These are phyloP conservation scores for Datura wrightii DNA, from an alignment of 257 asterid genomes.

Conservation along the genomic window DNA sequence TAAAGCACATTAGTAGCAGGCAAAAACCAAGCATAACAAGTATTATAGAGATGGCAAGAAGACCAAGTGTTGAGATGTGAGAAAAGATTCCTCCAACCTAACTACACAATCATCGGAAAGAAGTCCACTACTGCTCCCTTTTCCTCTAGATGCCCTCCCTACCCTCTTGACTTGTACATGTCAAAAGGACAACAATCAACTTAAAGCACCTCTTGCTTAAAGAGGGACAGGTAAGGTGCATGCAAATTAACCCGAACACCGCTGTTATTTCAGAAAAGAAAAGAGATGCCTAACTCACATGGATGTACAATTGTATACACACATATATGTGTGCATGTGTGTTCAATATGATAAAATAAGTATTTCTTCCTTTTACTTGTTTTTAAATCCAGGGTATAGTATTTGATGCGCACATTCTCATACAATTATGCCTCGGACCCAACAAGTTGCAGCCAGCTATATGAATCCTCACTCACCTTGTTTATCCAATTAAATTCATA, in stretches of 20 bases:
- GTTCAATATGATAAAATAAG: background rate
- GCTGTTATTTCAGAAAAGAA: background rate
- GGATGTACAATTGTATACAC: background rate
- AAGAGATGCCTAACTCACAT: background rate
- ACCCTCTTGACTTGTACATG: background rate
- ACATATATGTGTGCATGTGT: background rate
- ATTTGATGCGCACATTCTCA: background rate
- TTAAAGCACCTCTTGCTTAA: background rate
- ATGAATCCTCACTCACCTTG: background rate
- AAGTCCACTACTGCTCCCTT: background rate
- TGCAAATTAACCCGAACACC: background rate
- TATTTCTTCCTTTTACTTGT: background rate
- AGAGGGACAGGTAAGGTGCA: background rate
- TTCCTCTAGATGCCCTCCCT: background rate
- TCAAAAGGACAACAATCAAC: background rate
- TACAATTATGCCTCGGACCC: background rate
- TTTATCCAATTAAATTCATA: too few relatives aligned
- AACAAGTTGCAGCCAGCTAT: background rate
- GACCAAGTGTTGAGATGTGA: background rate
- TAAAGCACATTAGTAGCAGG: slow-evolving; percentile 28
- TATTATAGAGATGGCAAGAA: background rate
- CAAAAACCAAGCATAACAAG: background rate
- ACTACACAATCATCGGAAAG: background rate
- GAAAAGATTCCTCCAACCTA: background rate
- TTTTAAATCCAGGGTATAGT: background rate